Evolutionary conservation across 2,329 filamentous ascomycete genomes (phyloP).

Genomic region (Aspergillus tanneri): DNA sequence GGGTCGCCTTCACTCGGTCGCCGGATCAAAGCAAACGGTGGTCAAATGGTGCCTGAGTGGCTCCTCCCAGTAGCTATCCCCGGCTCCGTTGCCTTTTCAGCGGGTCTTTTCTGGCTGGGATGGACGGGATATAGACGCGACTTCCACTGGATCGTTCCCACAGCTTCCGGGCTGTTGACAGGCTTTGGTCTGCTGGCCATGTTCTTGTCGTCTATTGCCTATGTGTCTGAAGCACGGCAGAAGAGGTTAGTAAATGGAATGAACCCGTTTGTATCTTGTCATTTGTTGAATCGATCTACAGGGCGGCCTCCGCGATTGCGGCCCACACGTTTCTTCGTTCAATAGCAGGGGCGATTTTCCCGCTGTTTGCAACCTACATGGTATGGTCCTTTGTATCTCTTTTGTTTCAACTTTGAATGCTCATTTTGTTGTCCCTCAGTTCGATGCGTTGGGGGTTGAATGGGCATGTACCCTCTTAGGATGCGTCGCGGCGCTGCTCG

Average conservation of each 20-base stretch:
- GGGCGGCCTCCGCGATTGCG: slow-evolving; percentile 54
- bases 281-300: slow-evolving; percentile 7
- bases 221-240: slow-evolving; percentile 59
- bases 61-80: slow-evolving; percentile 53
- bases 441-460: slow-evolving; percentile 2
- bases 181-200: slow-evolving; percentile 59
- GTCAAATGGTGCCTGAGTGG: slow-evolving; percentile 57
- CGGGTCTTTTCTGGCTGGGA: slow-evolving; percentile 69
- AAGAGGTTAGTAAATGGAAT: slow-evolving; percentile 42
- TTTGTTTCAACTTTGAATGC: not conserved
- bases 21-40: slow-evolving; percentile 70
- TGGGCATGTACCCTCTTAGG: slow-evolving; percentile 2
- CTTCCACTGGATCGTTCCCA: slow-evolving; percentile 43
- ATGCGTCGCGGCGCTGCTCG: not conserved
- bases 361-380: slow-evolving; percentile 28
- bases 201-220: slow-evolving; percentile 58
- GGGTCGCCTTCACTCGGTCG: not conserved
- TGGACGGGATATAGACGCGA: slow-evolving; percentile 61
- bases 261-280: not conserved
- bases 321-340: slow-evolving; percentile 54
- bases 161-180: slow-evolving; percentile 49
- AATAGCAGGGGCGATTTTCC: slow-evolving; percentile 34
- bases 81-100: slow-evolving; percentile 53
- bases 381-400: not conserved
- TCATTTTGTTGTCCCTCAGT: not conserved